Percentiles rank a stretch among this genome's conserved stretches.
These are phyloP conservation scores for Euphorbia pulcherrima DNA, from an alignment of 345 rosid genomes.

Conservation along the genomic window DNA sequence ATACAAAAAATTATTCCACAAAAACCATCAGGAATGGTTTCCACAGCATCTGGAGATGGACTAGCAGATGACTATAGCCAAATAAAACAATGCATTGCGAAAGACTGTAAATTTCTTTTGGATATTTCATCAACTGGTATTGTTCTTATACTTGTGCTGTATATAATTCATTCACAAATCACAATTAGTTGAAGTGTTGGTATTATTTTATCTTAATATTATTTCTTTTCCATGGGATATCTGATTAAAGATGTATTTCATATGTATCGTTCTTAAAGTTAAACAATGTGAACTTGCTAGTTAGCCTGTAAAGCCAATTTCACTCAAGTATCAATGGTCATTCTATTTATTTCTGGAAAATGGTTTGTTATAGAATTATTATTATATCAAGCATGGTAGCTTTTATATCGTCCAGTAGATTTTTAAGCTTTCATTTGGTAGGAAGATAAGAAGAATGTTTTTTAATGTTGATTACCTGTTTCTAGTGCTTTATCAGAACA, in stretches of 20 bases:
- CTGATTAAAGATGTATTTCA: not conserved
- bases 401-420: not conserved
- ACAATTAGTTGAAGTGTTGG: not conserved
- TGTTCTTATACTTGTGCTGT: not conserved
- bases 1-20: slow-evolving; percentile 58
- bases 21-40: slow-evolving; percentile 42
- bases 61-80: slow-evolving; percentile 75
- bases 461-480: not conserved
- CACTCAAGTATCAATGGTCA: not conserved
- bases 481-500: not conserved
- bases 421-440: not conserved
- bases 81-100: slow-evolving; percentile 57
- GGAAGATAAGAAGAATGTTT: not conserved
- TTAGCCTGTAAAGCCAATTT: too few species aligned
- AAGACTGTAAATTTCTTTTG: slow-evolving; percentile 77
- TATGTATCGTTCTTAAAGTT: not conserved
- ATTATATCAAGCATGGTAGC: not conserved
- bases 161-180: not conserved
- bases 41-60: slow-evolving; percentile 57
- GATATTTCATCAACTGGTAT: slow-evolving; percentile 85
- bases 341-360: not conserved
- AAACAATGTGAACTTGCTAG: not conserved
- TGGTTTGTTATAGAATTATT: not conserved
- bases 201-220: not conserved
- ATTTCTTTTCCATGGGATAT: not conserved